phyloP scores from a whole-genome alignment of 257 asterid species.

The Penstemon newberryi region DNA sequence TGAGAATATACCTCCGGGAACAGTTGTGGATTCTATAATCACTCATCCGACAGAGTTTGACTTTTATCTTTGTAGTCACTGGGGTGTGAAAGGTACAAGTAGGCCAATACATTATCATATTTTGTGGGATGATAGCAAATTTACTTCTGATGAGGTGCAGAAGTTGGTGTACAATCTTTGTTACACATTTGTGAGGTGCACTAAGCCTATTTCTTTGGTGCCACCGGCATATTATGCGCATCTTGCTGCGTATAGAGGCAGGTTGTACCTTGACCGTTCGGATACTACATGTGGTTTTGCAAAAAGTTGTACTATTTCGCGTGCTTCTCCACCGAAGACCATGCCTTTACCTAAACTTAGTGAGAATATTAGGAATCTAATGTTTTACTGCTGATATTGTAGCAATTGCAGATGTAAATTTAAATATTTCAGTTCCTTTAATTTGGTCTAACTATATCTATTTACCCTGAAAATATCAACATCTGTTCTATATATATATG shows the following conservation, averaged over 20 bases:
- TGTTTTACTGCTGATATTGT: conserved; percentile 81
- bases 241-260: conserved; percentile 90
- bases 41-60: conserved; percentile 85
- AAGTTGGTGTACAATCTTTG: conserved; percentile 86
- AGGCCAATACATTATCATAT: conserved; percentile 90
- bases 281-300: conserved; percentile 33
- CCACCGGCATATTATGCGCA: conserved; percentile 97
- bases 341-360: conserved; percentile 76
- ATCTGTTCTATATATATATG: too few relatives aligned
- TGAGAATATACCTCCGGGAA: conserved; percentile 83
- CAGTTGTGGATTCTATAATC: conserved; percentile 86
- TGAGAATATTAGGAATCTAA: conserved; percentile 78
- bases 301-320: conserved; percentile 40
- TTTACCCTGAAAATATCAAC: too few relatives aligned
- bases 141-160: conserved; percentile 90
- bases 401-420: background rate
- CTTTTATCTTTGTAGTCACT: conserved; percentile 91
- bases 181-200: conserved; percentile 92
- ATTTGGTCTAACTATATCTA: conserved; percentile 8
- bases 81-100: conserved; percentile 95
- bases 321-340: conserved; percentile 60
- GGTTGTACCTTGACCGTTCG: conserved; percentile 71
- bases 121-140: conserved; percentile 77
- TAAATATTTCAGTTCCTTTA: background rate
- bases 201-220: conserved; percentile 90